phyloP scores from a whole-genome alignment of 2,329 filamentous ascomycete genomes.

The Aspergillus sp. region DNA sequence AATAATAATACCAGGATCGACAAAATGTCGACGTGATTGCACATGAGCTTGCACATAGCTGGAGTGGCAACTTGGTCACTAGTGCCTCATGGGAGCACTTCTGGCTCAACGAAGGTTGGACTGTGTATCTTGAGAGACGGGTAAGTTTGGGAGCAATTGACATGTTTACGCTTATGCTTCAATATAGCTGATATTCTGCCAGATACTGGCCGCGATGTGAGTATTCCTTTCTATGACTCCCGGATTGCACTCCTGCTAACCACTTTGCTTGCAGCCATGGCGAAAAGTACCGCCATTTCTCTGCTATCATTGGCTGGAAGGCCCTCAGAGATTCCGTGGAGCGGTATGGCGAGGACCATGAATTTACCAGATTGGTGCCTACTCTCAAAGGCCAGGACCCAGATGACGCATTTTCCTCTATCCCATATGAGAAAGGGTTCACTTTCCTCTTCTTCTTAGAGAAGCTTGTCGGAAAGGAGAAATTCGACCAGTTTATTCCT shows the following conservation, averaged over 20 bases:
- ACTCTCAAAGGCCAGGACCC: constrained; percentile 89
- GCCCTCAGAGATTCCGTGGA: constrained; percentile 79
- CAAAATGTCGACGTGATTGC: constrained; percentile 97
- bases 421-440: constrained; percentile 97
- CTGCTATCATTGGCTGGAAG: constrained; percentile 95
- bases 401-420: constrained; percentile 89
- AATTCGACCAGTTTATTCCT: constrained; percentile 94
- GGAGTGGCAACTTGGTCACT: constrained; percentile 78
- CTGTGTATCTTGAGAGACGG: constrained; percentile 88
- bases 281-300: constrained; percentile 87
- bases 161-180: not conserved
- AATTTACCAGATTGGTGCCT: constrained; percentile 89
- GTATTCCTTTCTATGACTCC: not conserved
- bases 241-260: not conserved
- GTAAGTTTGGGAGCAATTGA: constrained; percentile 30
- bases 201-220: constrained; percentile 49
- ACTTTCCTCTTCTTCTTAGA: constrained; percentile 92
- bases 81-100: constrained; percentile 60
- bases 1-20: constrained; percentile 56
- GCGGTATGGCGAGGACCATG: constrained; percentile 79
- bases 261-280: constrained; percentile 64
- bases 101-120: constrained; percentile 81
- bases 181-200: constrained; percentile 22
- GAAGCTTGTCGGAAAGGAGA: constrained; percentile 77
- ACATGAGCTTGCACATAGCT: constrained; percentile 76